These are phyloP conservation scores for Pisolithus microcarpus DNA, from an alignment of 768 basidiomycete genomes.

Conservation along the genomic window DNA sequence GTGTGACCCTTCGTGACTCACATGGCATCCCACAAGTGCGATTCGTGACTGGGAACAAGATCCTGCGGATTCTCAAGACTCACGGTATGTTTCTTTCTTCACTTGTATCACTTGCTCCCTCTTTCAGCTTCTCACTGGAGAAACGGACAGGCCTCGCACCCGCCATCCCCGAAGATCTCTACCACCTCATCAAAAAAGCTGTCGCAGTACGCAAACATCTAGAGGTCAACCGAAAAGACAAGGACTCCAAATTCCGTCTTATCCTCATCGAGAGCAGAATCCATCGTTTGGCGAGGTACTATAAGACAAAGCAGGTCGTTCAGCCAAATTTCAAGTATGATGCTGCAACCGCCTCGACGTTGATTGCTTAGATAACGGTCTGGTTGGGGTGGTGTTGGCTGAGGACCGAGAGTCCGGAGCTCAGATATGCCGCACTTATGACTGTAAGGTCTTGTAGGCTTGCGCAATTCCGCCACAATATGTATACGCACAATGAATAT, in stretches of 20 bases:
- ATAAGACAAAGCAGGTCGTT: slow-evolving; percentile 98
- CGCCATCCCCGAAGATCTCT: slow-evolving; percentile 97
- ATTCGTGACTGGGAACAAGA: slow-evolving; percentile 99
- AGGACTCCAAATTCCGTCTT: slow-evolving; percentile 94
- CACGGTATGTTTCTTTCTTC: slow-evolving; percentile 46
- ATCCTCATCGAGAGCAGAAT: slow-evolving; percentile 99
- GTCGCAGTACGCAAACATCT: slow-evolving; percentile 98
- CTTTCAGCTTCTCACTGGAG: slow-evolving; percentile 37
- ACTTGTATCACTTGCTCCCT: slow-evolving; percentile 30
- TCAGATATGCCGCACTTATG: too few relatives aligned
- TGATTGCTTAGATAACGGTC: slow-evolving; percentile 56
- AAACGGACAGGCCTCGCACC: slow-evolving; percentile 75
- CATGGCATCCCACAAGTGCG: slow-evolving; percentile 98
- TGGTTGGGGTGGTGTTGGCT: neutral
- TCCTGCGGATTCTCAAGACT: slow-evolving; percentile 93
- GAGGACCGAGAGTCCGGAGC: too few relatives aligned
- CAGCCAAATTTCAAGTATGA: slow-evolving; percentile 99
- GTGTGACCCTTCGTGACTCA: slow-evolving; percentile 95
- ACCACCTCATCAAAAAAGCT: slow-evolving; percentile 99
- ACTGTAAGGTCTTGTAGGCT: neutral
- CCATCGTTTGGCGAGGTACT: slow-evolving; percentile 96
- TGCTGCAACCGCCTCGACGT: slow-evolving; percentile 86
- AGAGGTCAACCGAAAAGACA: slow-evolving; percentile 97
- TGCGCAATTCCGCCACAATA: neutral
- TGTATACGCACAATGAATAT: slow-evolving; percentile 2